Evolutionary conservation across 352 stramenopile species (phyloP).

Genomic region (Pythium aquatile): DNA sequence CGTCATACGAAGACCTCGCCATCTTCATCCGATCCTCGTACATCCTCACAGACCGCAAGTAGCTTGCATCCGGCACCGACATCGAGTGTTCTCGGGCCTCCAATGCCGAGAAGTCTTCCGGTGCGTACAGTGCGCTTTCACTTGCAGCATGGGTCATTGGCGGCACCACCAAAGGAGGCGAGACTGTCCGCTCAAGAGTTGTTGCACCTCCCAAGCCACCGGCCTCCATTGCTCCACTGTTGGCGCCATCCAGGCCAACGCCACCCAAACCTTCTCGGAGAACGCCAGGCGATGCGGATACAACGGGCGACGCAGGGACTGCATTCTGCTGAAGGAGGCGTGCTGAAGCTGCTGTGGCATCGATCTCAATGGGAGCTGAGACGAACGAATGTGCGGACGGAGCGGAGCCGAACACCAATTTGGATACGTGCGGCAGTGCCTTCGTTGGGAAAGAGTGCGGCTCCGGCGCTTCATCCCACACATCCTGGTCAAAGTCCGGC

Average conservation of each 20-base stretch:
- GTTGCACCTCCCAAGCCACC: not conserved
- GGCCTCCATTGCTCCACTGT: not conserved
- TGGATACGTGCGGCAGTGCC: conserved; percentile 75
- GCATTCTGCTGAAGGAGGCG: not conserved
- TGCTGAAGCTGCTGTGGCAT: not conserved
- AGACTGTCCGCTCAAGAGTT: not conserved
- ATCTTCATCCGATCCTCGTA: conserved; percentile 69
- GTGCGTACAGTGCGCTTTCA: conserved; percentile 36
- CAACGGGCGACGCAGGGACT: not conserved
- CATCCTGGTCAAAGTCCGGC: conserved; percentile 67
- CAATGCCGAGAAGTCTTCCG: conserved; percentile 42
- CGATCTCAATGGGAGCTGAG: not conserved
- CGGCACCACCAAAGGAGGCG: not conserved
- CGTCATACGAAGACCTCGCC: conserved; percentile 53
- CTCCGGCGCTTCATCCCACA: conserved; percentile 87
- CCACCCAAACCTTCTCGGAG: not conserved
- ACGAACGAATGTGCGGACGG: conserved; percentile 6
- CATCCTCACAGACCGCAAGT: conserved; percentile 59
- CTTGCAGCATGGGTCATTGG: conserved; percentile 42
- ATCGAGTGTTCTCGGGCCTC: conserved; percentile 56
- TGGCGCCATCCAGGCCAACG: not conserved
- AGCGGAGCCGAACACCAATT: conserved; percentile 56
- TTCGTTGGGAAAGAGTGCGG: conserved; percentile 80
- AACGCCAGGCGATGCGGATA: not conserved
- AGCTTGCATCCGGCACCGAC: conserved; percentile 48